phyloP scores from a whole-genome alignment of 2,329 filamentous ascomycete species.

The Aquanectria penicillioides region DNA sequence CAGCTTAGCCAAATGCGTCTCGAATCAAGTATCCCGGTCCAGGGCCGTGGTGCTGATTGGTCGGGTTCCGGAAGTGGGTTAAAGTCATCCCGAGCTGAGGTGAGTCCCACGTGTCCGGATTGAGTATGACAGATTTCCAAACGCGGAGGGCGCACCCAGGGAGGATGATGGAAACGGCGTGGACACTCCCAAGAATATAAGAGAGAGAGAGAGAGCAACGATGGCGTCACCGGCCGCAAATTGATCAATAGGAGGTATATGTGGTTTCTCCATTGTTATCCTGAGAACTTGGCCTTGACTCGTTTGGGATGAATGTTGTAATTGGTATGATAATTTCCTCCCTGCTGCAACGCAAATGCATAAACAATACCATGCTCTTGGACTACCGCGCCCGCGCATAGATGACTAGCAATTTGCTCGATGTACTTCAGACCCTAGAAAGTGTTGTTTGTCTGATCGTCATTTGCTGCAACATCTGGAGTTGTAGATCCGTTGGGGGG shows the following conservation, averaged over 20 bases:
- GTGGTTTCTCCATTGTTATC: too few species aligned
- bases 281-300: too few species aligned
- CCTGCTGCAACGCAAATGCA: background rate
- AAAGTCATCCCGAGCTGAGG: slow-evolving; percentile 37
- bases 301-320: background rate
- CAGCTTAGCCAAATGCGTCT: slow-evolving; percentile 41
- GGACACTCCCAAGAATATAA: too few species aligned
- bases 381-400: too few species aligned
- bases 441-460: background rate
- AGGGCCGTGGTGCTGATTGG: slow-evolving; percentile 40
- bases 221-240: too few species aligned
- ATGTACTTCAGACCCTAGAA: too few species aligned
- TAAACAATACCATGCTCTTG: background rate
- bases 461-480: background rate
- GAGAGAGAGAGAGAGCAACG: too few species aligned
- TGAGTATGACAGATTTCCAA: background rate
- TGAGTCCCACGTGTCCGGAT: slow-evolving; percentile 3
- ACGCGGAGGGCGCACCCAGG: background rate
- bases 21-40: slow-evolving; percentile 29
- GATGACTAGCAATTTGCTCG: too few species aligned
- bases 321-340: background rate
- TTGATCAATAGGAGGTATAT: background rate
- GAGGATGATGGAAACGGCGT: too few species aligned
- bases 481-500: background rate
- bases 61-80: slow-evolving; percentile 27